Evolutionary conservation across 1,139 yeast genomes (phyloP).

Genomic region (Fermentozyma sake): DNA sequence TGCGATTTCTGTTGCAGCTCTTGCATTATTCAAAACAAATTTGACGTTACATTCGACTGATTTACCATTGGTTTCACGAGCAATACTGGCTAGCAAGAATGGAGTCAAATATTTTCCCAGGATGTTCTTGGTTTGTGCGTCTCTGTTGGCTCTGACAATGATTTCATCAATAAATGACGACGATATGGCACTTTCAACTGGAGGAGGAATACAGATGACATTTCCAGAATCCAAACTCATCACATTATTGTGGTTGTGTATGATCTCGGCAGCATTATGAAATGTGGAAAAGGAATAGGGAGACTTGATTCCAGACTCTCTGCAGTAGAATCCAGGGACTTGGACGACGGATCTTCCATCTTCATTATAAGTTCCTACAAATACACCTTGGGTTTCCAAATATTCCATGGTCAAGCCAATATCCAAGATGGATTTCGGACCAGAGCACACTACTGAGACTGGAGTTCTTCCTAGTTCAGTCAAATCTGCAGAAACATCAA

Average conservation of each 20-base stretch:
- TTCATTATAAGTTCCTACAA: constrained; percentile 49
- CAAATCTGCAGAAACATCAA: constrained; percentile 85
- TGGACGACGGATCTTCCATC: constrained; percentile 22
- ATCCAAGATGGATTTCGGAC: constrained; percentile 84
- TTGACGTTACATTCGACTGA: constrained; percentile 69
- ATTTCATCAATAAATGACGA: constrained; percentile 48
- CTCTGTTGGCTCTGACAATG: constrained; percentile 54
- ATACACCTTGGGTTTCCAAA: constrained; percentile 82
- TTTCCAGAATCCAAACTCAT: constrained; percentile 63
- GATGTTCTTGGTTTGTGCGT: constrained; percentile 53
- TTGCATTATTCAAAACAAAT: constrained; percentile 76
- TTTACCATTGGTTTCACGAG: constrained; percentile 61
- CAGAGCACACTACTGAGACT: constrained; percentile 85
- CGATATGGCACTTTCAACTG: constrained; percentile 56
- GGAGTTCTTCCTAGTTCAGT: constrained; percentile 82
- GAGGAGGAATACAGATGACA: constrained; percentile 82
- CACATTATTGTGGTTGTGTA: constrained; percentile 46
- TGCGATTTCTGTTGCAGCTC: constrained; percentile 65
- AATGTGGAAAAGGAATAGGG: constrained; percentile 59
- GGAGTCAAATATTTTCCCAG: constrained; percentile 79
- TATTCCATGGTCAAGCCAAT: constrained; percentile 79
- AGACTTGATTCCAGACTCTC: constrained; percentile 69
- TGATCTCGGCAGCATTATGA: constrained; percentile 57
- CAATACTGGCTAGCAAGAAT: constrained; percentile 61
- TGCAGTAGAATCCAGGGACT: constrained; percentile 81